Evolutionary conservation across 148 eudicot species (phyloP).

Genomic region (Rhododendron molle): DNA sequence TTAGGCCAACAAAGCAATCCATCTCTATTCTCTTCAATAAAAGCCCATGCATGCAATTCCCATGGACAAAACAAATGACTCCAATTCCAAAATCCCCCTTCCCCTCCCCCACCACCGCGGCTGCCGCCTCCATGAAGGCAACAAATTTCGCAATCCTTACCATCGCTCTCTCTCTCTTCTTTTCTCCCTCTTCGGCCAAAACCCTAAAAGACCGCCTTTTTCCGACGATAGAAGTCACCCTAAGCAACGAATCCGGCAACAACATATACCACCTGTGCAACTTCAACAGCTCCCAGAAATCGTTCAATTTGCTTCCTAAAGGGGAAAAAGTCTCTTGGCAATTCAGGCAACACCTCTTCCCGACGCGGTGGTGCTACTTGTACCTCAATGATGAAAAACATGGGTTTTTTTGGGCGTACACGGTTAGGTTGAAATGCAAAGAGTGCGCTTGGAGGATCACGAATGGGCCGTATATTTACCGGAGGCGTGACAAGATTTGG

Average conservation of each 20-base stretch:
- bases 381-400: slow-evolving; percentile 1
- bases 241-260: neutral
- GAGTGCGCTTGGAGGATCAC: neutral
- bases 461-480: neutral
- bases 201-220: neutral
- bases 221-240: neutral
- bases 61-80: neutral
- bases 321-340: neutral
- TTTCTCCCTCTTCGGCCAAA: neutral
- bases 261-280: neutral
- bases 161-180: neutral
- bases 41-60: neutral
- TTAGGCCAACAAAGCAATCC: neutral
- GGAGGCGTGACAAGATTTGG: neutral
- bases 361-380: slow-evolving; percentile 2
- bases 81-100: neutral
- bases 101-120: neutral
- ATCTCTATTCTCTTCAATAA: neutral
- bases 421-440: neutral
- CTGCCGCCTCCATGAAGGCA: neutral
- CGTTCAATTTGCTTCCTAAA: neutral
- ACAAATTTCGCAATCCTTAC: neutral
- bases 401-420: neutral
- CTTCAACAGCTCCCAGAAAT: neutral
- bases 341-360: neutral